Evolutionary conservation across 345 rosid species (phyloP), one percentile per base, ranked within the genome.

Genomic region (Pelargonium nanum): DNA sequence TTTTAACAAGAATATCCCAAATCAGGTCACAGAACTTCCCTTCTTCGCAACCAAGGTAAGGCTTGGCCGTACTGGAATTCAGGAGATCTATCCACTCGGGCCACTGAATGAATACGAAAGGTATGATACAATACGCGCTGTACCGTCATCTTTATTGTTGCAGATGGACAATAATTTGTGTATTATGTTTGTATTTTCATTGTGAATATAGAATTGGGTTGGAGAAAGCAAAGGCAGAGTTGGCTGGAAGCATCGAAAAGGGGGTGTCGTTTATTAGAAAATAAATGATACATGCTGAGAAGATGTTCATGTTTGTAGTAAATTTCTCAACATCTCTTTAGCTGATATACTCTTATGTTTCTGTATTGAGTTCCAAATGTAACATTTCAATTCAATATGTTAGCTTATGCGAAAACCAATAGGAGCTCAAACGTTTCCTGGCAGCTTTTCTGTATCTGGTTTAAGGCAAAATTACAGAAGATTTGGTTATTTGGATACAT

Each of bases 21-120:
- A 40, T 48, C 58, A 93, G 99, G 99, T 89, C 59, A 89, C 99
- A 19, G 99, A 93, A 65, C 96, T 89, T 53, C 96, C 99, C 15
- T 93, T 82, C 83, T 93, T 93, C 4, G 94, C 99, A 55, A 75
- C 94, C 53, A 93, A 89, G 70, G 94, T 93, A 55, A 79, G 83
- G 32, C 79, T 93, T 2, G 86, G 99, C 16, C 84, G 94, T 24
- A 60, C 55, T 66, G 99, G 99, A 68, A 65, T 82, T 21, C 94
- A 87, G 45, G 91, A 87, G 79, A 81, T 93, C 52, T 71, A 73
- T 40, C 76, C 96, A 60, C 85, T 93, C 7, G 99, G 96, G 19
- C 94, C 88, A 2, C 68, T 92, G 69, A 92, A 81, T 32, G 97
- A 83, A 56, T 85, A 81, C 2, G 98, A 92, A 72, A 92, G 98